phyloP scores from a whole-genome alignment of 208 protist genomes.

The Zelonia costaricensis region DNA sequence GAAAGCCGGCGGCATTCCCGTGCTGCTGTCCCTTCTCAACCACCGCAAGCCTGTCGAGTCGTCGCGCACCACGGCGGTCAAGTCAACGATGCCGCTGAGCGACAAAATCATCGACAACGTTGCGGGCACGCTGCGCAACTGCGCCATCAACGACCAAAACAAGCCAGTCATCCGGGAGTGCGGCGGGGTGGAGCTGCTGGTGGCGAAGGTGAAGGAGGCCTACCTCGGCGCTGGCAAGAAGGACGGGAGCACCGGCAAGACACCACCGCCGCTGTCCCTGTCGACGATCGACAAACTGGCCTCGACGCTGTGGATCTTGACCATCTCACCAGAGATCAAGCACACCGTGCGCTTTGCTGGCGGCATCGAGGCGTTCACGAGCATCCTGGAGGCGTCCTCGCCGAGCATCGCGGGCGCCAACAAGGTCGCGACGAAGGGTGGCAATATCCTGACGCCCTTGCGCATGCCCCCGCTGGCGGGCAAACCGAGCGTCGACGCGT shows the following conservation, averaged over 20 bases:
- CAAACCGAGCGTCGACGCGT: constrained; percentile 16
- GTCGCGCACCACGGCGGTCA: constrained; percentile 2
- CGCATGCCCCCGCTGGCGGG: constrained; percentile 16
- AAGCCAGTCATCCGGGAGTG: constrained; percentile 87
- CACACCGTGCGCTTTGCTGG: constrained; percentile 72
- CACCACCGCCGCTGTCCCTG: constrained; percentile 24
- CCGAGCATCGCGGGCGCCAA: constrained; percentile 37
- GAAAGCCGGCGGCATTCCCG: constrained; percentile 80
- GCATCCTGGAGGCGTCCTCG: constrained; percentile 66
- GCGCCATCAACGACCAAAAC: constrained; percentile 93
- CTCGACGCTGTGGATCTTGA: constrained; percentile 91
- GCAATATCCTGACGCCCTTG: constrained; percentile 17
- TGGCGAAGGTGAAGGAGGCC: constrained; percentile 60
- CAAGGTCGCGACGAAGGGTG: constrained; percentile 15
- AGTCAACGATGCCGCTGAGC: constrained; percentile 32
- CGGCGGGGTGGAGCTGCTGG: constrained; percentile 80
- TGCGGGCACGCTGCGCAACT: constrained; percentile 90
- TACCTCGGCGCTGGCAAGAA: constrained; percentile 18
- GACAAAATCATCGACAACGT: constrained; percentile 92
- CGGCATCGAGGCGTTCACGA: constrained; percentile 72
- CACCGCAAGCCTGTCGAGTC: constrained; percentile 36
- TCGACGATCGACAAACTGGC: constrained; percentile 88
- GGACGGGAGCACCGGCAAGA: neutral
- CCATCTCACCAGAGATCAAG: constrained; percentile 90
- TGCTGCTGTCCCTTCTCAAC: constrained; percentile 74